Evolutionary conservation across 2,329 filamentous ascomycete species (phyloP), one percentile per base, ranked within the genome.

Genomic region (Pseudogymnoascus pannorum): DNA sequence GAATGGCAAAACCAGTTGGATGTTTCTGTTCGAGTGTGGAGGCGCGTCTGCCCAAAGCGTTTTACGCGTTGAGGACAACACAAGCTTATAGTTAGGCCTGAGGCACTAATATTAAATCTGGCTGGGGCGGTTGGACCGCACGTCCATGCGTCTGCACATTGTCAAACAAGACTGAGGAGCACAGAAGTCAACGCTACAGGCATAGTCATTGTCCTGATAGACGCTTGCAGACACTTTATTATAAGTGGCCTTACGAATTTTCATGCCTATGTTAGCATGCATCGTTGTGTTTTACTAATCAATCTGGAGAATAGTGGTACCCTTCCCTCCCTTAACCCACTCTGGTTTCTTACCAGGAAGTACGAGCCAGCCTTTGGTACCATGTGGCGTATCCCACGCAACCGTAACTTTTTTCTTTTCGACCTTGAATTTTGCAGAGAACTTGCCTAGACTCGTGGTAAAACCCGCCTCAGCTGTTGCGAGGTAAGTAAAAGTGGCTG

Each of bases 401-500:
- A 18, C n/a, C n/a, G 36, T 20, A 18, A 58, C 57, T 42, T 63
- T 66, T 71, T 72, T 18, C n/a, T 8, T 40, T 40, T 40, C 36
- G 7, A 18, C 16, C 16, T 18, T 40, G 36, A 40, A 78, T 12
- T 64, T 68, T 0, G 73, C 73, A 1, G 64, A 69, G 63, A 75
- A 78, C 48, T 72, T 72, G 0, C 77, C 76, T 18, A 76, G 61
- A 9, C 66, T 68, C 0, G 75, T 77, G 2, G 70, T 69, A 59
- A 77, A 78, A 0, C 77, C 76, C 1, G 71, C 76, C 64, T 77
- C 72, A 1, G 72, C 74, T 63, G 69, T 65, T 1, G 64, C 69
- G 22, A 79, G 66, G 61, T 77, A 74, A 0, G 74, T 75, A 48
- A 75, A 71, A 18, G 36, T 40, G 62, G 76, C 74, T 12, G 76